phyloP scores from a whole-genome alignment of 768 basidiomycete species.

The Pleurotus salmoneostramineus region DNA sequence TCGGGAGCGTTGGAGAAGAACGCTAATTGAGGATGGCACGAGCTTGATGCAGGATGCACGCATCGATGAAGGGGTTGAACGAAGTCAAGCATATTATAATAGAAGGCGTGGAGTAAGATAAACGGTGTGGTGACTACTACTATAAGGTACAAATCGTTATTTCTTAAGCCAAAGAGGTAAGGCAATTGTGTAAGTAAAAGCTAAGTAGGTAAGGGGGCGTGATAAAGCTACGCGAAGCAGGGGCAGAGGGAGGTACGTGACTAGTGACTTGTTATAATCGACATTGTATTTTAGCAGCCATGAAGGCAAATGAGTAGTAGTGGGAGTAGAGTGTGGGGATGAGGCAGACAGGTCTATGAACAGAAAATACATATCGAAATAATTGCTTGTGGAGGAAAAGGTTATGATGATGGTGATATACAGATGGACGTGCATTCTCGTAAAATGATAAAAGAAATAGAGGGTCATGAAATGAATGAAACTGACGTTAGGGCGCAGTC shows the following conservation, averaged over 20 bases:
- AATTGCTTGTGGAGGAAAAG: background rate
- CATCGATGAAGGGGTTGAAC: too few relatives aligned
- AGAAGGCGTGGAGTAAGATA: background rate
- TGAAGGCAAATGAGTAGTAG: background rate
- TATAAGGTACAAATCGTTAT: constrained; percentile 4
- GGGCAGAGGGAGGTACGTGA: background rate
- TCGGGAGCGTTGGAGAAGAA: too few relatives aligned
- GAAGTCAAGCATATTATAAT: too few relatives aligned
- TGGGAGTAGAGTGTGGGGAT: background rate
- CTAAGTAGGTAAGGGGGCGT: background rate
- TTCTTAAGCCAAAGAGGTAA: background rate
- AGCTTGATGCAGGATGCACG: too few relatives aligned
- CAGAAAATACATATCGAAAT: constrained; percentile 7
- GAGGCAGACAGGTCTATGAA: background rate
- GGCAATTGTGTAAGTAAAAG: background rate
- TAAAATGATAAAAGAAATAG: background rate
- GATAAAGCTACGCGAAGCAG: background rate
- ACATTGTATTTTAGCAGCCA: constrained; percentile 5
- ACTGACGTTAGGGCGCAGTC: background rate
- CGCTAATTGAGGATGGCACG: too few relatives aligned
- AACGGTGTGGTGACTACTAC: background rate
- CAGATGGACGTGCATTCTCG: constrained; percentile 4
- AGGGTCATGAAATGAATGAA: constrained; percentile 7
- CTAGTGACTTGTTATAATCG: background rate
- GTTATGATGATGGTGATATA: constrained; percentile 6